A percentile compares a stretch with the other conserved stretches of the same genome.
Evolutionary conservation across 2,329 filamentous ascomycete genomes (phyloP).

Genomic region (Diplodia seriata): DNA sequence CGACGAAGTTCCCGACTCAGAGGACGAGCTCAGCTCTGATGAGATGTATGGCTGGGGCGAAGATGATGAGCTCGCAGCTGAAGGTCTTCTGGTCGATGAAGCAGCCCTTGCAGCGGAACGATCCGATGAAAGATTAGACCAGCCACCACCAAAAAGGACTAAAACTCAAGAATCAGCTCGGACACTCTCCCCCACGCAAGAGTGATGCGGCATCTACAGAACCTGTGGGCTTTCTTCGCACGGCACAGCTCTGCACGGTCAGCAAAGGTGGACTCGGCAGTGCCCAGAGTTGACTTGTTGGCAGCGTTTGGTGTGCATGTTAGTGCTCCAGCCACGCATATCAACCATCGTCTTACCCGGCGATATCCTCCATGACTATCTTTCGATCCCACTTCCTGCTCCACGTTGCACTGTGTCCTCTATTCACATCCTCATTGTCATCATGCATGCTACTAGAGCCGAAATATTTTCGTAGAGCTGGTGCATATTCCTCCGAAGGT

Average conservation of each 20-base stretch:
- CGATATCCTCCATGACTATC: too few relatives aligned
- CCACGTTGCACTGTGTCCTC: too few relatives aligned
- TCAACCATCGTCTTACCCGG: too few relatives aligned
- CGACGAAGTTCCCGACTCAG: constrained; percentile 65
- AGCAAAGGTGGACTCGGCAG: neutral
- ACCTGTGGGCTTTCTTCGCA: neutral
- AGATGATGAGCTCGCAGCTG: constrained; percentile 60
- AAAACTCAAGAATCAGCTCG: neutral
- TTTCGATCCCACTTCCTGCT: too few relatives aligned
- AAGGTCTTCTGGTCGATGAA: constrained; percentile 46
- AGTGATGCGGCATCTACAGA: neutral
- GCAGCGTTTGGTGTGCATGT: too few relatives aligned
- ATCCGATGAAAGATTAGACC: neutral
- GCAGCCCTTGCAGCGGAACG: constrained; percentile 31
- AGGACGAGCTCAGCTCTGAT: constrained; percentile 66
- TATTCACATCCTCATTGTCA: too few relatives aligned
- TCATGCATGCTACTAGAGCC: too few relatives aligned
- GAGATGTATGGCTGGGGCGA: constrained; percentile 78
- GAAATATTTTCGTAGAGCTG: too few relatives aligned
- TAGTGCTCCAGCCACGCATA: too few relatives aligned
- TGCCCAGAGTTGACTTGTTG: too few relatives aligned
- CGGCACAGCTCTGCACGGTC: neutral
- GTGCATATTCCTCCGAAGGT: too few relatives aligned
- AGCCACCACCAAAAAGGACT: constrained; percentile 19
- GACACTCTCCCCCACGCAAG: neutral